Base-by-base conservation (phyloP, 2,329 filamentous ascomycete genomes). In the Colletotrichum lentis region DNA sequence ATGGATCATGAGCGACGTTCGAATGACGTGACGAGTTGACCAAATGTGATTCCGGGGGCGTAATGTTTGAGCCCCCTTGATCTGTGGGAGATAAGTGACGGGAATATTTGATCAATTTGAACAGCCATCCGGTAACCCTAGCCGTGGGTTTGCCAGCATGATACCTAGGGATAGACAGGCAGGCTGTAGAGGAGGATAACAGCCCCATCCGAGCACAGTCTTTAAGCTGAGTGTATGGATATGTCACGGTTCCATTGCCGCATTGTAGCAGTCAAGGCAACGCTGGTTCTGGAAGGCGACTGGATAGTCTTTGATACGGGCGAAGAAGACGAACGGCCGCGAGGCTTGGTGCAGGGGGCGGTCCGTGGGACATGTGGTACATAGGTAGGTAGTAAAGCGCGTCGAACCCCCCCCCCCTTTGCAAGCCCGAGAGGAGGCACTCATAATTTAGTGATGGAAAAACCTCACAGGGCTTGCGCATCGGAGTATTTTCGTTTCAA, bases 401-500 rank as follows among this genome's bases (percentile, higher is more conserved):
- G 41, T 35, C 24, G 61, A 56, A 35, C 7, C 39, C 62, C 55
- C 65, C 55, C 55, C 7, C 39, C 62, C 62, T 62, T 49, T 60
- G 65, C 55, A 60, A 62, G 62, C 65, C 50, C 43, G 50, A 68
- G 55, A 65, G 65, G 62, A 68, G 46, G 62, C 50, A 54, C 31
- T 31, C 54, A 41, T 41, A 62, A 43, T 59, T 24, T 49, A 35
- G 65, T 31, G 43, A 50, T 18, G 49, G 12, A 16, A 39, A 22
- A 39, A 46, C 18, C 46, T 49, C 16, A 50, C 27, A 55, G 62
- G 49, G 43, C 62, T 20, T 50, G 20, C 12, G 49, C 65, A 41
- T 52, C 55, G 62, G 65, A 52, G 49, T n/a, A 59, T 65, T 59
- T 59, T 43, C 56, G 41, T 27, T 55, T 56, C 49, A 60, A 65